phyloP scores from a whole-genome alignment of 257 asterid genomes.

The Marsdenia floribunda region DNA sequence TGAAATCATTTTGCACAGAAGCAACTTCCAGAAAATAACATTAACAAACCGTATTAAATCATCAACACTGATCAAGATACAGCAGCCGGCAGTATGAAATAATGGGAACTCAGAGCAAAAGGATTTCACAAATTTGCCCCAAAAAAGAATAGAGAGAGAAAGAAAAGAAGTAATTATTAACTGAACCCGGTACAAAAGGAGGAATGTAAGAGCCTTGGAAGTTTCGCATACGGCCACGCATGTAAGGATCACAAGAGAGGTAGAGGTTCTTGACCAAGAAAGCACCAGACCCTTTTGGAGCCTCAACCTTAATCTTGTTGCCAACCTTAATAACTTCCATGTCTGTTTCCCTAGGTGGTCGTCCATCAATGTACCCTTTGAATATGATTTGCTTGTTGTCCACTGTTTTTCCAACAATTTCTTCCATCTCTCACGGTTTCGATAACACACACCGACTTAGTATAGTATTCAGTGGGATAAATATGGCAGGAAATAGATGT shows the following conservation, averaged over 20 bases:
- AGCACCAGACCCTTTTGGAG: slow-evolving; percentile 59
- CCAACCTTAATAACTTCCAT: slow-evolving; percentile 66
- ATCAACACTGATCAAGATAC: no score
- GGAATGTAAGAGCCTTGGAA: slow-evolving; percentile 72
- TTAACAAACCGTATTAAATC: no score
- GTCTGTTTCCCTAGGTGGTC: slow-evolving; percentile 60
- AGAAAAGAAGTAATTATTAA: slow-evolving; percentile 21
- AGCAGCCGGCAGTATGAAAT: no score
- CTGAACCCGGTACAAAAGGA: slow-evolving; percentile 74
- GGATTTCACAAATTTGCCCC: neutral
- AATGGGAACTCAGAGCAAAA: neutral
- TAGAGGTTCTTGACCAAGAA: slow-evolving; percentile 73
- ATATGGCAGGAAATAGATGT: no score
- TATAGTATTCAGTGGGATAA: no score
- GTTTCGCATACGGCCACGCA: slow-evolving; percentile 88
- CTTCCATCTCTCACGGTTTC: neutral
- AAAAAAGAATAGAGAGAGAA: neutral
- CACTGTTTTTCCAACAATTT: slow-evolving; percentile 20
- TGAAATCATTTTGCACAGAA: no score
- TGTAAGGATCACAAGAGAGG: slow-evolving; percentile 89
- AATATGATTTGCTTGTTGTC: slow-evolving; percentile 72
- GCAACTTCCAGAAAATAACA: neutral
- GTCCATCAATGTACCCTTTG: slow-evolving; percentile 59
- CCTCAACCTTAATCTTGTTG: slow-evolving; percentile 42
- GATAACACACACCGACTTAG: neutral